Conservation (phyloP, 2,329 filamentous ascomycete species). For the Colletotrichum abscissum region DNA sequence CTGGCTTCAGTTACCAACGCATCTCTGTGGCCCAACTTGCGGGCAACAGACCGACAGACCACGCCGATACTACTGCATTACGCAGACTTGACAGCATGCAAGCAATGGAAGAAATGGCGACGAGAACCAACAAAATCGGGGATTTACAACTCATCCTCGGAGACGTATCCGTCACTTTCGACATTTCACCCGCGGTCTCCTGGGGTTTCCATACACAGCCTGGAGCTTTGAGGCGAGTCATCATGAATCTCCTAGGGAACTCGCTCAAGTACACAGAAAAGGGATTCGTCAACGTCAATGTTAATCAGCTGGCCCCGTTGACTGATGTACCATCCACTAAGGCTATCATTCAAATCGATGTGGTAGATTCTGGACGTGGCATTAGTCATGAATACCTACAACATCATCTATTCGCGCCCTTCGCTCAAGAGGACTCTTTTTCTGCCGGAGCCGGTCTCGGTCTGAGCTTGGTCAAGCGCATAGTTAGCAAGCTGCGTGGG, state of each 20-base stretch:
- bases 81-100: constrained; percentile 35
- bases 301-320: constrained; percentile 36
- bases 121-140: constrained; percentile 2
- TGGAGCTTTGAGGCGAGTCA: constrained; percentile 62
- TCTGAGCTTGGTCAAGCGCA: constrained; percentile 70
- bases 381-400: constrained; percentile 72
- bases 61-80: constrained; percentile 20
- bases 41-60: background rate
- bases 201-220: constrained; percentile 68
- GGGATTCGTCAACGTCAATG: constrained; percentile 45
- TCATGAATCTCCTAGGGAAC: constrained; percentile 74
- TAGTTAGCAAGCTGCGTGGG: constrained; percentile 69
- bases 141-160: constrained; percentile 21
- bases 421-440: constrained; percentile 71
- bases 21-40: constrained; percentile 26
- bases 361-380: constrained; percentile 74
- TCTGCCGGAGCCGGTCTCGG: constrained; percentile 73
- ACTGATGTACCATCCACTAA: background rate
- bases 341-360: constrained; percentile 51
- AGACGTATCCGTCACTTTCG: constrained; percentile 57
- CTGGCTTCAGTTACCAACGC: constrained; percentile 49
- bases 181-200: constrained; percentile 56
- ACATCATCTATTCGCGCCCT: constrained; percentile 71
- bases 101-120: constrained; percentile 32
- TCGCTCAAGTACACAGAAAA: constrained; percentile 68